Conservation (phyloP, 441 rosid species). For the Lepidium campestre region DNA sequence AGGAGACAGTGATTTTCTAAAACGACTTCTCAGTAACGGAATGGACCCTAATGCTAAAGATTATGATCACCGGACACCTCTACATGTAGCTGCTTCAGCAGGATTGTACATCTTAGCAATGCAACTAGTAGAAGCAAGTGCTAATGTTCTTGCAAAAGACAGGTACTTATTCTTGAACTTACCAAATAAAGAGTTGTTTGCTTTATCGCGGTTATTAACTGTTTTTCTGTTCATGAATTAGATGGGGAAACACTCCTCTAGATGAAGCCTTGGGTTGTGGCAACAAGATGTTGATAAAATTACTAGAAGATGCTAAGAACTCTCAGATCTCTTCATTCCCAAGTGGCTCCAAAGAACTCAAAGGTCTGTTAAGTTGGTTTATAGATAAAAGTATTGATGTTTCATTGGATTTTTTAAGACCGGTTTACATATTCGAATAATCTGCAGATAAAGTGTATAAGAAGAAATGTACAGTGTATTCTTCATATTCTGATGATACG, state of each 20-base stretch:
- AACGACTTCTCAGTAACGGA: conserved; percentile 50
- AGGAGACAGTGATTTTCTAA: conserved; percentile 55
- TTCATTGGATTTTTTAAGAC: not conserved
- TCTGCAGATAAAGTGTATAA: conserved; percentile 18
- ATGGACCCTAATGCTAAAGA: conserved; percentile 66
- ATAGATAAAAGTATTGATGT: not conserved
- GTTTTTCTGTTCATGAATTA: conserved; percentile 12
- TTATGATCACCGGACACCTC: conserved; percentile 70
- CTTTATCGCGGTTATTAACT: not conserved
- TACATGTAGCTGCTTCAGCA: conserved; percentile 77
- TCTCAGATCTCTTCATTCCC: conserved; percentile 43
- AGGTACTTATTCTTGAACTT: conserved; percentile 34
- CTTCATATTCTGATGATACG: conserved; percentile 48
- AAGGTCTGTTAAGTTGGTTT: conserved; percentile 27
- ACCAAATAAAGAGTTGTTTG: not conserved
- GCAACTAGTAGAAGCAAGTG: conserved; percentile 59
- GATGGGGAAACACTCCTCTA: conserved; percentile 82
- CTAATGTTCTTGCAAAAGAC: conserved; percentile 63
- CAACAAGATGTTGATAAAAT: conserved; percentile 49
- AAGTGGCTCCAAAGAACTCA: conserved; percentile 21
- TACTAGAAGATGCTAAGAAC: conserved; percentile 57
- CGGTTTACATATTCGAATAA: not conserved
- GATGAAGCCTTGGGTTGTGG: conserved; percentile 56
- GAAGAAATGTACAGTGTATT: conserved; percentile 62
- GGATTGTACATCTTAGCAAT: conserved; percentile 51